Conservation (phyloP, 495 filamentous ascomycete species). For the Evansstolkia leycettana region DNA sequence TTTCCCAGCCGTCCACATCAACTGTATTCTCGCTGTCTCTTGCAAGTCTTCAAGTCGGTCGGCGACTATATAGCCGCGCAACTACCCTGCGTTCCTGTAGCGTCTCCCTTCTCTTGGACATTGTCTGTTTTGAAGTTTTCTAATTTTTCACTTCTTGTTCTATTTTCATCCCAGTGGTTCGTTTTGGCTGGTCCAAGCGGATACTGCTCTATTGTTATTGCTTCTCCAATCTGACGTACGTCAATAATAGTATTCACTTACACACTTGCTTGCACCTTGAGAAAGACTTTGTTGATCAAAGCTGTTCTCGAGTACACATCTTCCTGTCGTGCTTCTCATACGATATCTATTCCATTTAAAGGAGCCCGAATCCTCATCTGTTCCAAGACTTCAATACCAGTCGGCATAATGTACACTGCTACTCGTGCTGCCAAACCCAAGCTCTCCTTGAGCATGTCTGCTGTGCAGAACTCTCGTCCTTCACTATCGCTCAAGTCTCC, state of each 20-base stretch:
- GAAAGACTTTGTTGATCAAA: constrained; percentile 30
- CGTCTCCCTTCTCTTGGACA: constrained; percentile 10
- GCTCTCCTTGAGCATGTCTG: constrained; percentile 36
- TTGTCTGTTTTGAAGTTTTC: constrained; percentile 25
- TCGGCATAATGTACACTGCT: constrained; percentile 26
- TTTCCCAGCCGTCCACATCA: constrained; percentile 3
- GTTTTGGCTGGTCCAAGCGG: constrained; percentile 35
- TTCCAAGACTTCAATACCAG: constrained; percentile 1
- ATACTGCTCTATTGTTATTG: constrained; percentile 5
- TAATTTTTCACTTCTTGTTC: constrained; percentile 19
- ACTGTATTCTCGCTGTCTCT: neutral
- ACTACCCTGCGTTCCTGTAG: constrained; percentile 1
- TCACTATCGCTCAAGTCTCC: constrained; percentile 35
- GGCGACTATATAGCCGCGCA: constrained; percentile 31
- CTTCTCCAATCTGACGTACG: constrained; percentile 13
- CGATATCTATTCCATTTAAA: too few species aligned
- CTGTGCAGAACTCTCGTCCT: constrained; percentile 24
- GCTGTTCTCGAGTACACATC: too few species aligned
- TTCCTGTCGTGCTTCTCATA: constrained; percentile 1
- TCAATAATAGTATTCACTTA: constrained; percentile 20
- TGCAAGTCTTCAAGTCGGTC: too few species aligned
- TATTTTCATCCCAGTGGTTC: constrained; percentile 25
- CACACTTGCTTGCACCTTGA: constrained; percentile 7
- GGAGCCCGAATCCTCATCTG: constrained; percentile 1
- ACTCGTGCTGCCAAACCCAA: constrained; percentile 28